Evolutionary conservation across 1,284 basidiomycete genomes (phyloP).

Genomic region (Moesziomyces parantarcticus): DNA sequence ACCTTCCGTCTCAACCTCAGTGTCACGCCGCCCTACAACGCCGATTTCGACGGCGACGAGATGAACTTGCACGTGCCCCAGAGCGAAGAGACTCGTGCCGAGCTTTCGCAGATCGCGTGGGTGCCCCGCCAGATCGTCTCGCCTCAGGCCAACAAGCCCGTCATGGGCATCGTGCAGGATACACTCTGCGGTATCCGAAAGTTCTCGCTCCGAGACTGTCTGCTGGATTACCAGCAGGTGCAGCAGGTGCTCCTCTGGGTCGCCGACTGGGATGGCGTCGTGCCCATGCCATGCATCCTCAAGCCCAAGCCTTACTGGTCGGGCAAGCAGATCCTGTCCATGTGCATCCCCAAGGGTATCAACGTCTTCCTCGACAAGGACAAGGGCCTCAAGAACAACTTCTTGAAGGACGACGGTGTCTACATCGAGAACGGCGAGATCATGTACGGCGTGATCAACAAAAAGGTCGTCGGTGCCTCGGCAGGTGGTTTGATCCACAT

Average conservation of each 20-base stretch:
- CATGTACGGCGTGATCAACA: conserved; percentile 93
- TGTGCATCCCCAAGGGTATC: conserved; percentile 95
- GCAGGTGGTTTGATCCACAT: conserved; percentile 92
- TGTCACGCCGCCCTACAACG: conserved; percentile 72
- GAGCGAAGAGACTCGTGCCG: conserved; percentile 98
- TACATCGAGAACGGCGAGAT: conserved; percentile 97
- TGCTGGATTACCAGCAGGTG: conserved; percentile 70
- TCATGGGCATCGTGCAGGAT: conserved; percentile 99
- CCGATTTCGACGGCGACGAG: conserved; percentile 94
- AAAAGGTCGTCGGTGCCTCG: conserved; percentile 95
- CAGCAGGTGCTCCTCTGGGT: conserved; percentile 99
- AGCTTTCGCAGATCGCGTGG: conserved; percentile 98
- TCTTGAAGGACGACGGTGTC: conserved; percentile 82
- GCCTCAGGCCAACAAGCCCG: conserved; percentile 98
- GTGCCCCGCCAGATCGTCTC: conserved; percentile 99
- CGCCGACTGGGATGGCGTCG: conserved; percentile 92
- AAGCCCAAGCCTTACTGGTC: conserved; percentile 98
- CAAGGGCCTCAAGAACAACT: conserved; percentile 61
- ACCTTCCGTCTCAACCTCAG: conserved; percentile 97
- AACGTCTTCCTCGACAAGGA: conserved; percentile 75
- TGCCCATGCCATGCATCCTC: conserved; percentile 92
- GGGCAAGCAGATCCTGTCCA: conserved; percentile 93
- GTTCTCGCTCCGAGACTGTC: conserved; percentile 87
- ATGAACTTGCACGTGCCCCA: conserved; percentile 98
- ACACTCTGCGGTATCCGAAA: conserved; percentile 97